These are phyloP conservation scores for Alternaria postmessia DNA, from an alignment of 2,329 filamentous ascomycete species.

Conservation along the genomic window DNA sequence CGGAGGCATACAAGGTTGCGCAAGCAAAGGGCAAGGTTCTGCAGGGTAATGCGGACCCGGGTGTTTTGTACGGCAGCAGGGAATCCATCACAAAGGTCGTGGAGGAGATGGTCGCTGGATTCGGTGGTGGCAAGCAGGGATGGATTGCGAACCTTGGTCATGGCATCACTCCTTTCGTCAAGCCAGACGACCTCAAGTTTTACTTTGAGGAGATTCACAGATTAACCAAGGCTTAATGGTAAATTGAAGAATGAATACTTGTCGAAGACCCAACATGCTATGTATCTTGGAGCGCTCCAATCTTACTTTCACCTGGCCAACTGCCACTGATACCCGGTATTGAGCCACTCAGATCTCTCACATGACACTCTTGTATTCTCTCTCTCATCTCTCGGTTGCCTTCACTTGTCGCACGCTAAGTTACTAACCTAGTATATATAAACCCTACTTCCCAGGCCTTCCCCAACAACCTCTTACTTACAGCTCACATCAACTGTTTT, in stretches of 20 bases:
- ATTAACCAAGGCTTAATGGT: conserved; percentile 31
- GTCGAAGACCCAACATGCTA: too few relatives aligned
- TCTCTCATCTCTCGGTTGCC: too few relatives aligned
- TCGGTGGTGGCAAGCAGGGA: conserved; percentile 81
- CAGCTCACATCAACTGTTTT: too few relatives aligned
- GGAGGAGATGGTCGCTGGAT: conserved; percentile 86
- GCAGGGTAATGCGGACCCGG: conserved; percentile 96
- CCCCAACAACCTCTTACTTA: too few relatives aligned
- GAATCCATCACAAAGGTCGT: conserved; percentile 84
- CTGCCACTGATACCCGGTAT: too few relatives aligned
- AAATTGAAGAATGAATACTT: rapidly evolving
- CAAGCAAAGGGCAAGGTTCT: conserved; percentile 75
- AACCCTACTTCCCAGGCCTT: rapidly evolving
- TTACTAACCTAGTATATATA: too few relatives aligned
- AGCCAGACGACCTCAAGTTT: conserved; percentile 91
- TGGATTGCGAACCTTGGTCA: conserved; percentile 99
- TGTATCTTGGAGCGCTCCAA: too few relatives aligned
- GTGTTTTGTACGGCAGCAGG: conserved; percentile 85
- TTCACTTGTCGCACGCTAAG: too few relatives aligned
- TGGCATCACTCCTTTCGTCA: conserved; percentile 92
- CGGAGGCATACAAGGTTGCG: conserved; percentile 81
- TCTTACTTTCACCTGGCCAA: too few relatives aligned
- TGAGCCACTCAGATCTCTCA: rapidly evolving
- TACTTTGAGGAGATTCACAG: conserved; percentile 90
- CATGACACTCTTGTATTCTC: too few relatives aligned